Evolutionary conservation across 345 rosid species (phyloP).

Genomic region (Xanthoceras sorbifolium): DNA sequence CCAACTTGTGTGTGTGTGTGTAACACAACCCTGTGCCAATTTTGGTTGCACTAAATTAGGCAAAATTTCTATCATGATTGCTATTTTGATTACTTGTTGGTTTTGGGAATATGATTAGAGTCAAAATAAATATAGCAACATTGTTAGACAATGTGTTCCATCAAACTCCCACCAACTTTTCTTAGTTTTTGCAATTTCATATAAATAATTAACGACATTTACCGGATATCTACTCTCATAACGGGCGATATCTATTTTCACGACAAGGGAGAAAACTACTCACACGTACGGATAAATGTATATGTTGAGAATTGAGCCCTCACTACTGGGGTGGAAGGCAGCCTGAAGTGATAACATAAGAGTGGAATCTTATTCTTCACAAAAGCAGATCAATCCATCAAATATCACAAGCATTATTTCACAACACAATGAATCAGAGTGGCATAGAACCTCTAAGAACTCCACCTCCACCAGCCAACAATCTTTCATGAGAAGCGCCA

Average conservation of each 20-base stretch:
- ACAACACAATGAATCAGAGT: background rate
- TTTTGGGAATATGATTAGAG: background rate
- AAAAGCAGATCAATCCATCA: background rate
- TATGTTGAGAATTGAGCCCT: no score
- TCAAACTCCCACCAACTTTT: background rate
- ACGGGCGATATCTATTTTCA: no score
- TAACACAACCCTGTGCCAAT: background rate
- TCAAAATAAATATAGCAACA: background rate
- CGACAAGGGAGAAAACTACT: no score
- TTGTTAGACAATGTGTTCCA: background rate
- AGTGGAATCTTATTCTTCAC: background rate
- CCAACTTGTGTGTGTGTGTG: background rate
- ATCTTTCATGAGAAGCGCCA: background rate
- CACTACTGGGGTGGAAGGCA: no score
- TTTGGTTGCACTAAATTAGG: background rate
- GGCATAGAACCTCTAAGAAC: slow-evolving; percentile 18
- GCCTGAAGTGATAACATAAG: background rate
- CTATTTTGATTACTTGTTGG: background rate
- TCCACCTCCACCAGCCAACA: slow-evolving; percentile 1
- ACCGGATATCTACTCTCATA: no score
- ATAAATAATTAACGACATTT: no score
- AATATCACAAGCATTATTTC: background rate
- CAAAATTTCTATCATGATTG: background rate
- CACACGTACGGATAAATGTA: no score
- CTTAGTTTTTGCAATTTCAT: no score